Percentiles rank a stretch among this genome's conserved stretches.
phyloP scores from a whole-genome alignment of 2,329 filamentous ascomycete species.

The Penicillium paneum region DNA sequence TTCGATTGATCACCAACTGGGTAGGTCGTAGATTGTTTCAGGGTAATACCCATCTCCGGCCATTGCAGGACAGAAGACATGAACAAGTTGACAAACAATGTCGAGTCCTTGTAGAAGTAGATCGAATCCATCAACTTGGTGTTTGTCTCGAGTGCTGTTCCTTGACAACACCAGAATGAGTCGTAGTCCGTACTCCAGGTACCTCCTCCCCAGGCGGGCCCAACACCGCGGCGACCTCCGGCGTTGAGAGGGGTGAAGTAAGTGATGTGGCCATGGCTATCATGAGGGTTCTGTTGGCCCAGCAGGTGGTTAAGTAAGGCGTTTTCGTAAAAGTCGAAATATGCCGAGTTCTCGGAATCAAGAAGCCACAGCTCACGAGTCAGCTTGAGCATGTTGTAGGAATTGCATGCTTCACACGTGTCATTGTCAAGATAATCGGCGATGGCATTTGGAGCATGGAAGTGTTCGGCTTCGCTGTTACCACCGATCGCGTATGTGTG shows the following conservation, averaged over 20 bases:
- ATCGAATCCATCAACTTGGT: conserved; percentile 55
- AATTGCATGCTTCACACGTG: conserved; percentile 54
- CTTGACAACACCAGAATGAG: conserved; percentile 56
- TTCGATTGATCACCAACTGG: not conserved
- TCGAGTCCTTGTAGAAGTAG: conserved; percentile 46
- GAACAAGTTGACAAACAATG: conserved; percentile 8
- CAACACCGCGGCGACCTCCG: conserved; percentile 49
- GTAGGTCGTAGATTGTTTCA: not conserved
- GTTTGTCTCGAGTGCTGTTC: conserved; percentile 53
- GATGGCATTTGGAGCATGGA: conserved; percentile 48
- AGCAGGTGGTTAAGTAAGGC: not conserved
- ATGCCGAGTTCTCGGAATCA: conserved; percentile 41
- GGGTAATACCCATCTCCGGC: not conserved
- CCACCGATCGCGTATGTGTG: conserved; percentile 55
- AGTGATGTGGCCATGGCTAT: conserved; percentile 50
- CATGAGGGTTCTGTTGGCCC: not conserved
- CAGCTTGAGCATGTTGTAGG: conserved; percentile 58
- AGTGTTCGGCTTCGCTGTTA: conserved; percentile 55
- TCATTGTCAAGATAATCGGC: conserved; percentile 45
- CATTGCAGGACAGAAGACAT: not conserved
- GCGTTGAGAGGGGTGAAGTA: conserved; percentile 54
- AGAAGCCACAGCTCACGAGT: conserved; percentile 52
- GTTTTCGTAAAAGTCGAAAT: conserved; percentile 55
- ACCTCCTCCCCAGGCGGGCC: conserved; percentile 54
- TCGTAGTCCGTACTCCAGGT: conserved; percentile 55